Conservation (phyloP, 768 basidiomycete species). For the Russula abietina region DNA sequence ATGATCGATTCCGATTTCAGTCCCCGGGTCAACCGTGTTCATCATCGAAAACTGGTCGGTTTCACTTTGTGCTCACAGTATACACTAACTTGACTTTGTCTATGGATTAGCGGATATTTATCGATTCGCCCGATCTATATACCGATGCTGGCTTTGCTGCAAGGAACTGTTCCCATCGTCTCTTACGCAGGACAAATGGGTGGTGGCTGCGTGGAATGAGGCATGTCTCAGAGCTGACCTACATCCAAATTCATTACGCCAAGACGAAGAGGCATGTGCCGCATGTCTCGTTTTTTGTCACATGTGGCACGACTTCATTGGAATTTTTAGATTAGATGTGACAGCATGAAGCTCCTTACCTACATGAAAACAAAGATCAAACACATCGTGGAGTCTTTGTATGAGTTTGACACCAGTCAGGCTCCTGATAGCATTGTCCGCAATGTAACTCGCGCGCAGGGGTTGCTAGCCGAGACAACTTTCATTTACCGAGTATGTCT, state of each 20-base stretch:
- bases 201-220: background rate
- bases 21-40: background rate
- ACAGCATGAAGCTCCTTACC: background rate
- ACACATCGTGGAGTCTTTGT: background rate
- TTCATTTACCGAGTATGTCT: conserved; percentile 11
- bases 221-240: background rate
- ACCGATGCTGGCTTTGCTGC: conserved; percentile 4
- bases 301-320: background rate
- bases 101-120: background rate
- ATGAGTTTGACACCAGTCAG: conserved; percentile 12
- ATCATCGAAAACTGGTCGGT: background rate
- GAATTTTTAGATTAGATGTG: background rate
- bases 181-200: background rate
- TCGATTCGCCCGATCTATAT: background rate
- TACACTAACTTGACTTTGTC: background rate
- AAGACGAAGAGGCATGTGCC: background rate
- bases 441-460: background rate
- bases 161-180: conserved; percentile 8
- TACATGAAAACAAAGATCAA: background rate
- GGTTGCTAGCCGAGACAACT: background rate
- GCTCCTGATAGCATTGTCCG: background rate
- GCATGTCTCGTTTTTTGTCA: background rate
- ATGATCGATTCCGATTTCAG: background rate
- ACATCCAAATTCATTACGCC: too few relatives aligned
- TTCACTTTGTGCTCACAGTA: too few relatives aligned